These are phyloP conservation scores for Silene uniflora DNA, from an alignment of 148 eudicot genomes.

Conservation along the genomic window DNA sequence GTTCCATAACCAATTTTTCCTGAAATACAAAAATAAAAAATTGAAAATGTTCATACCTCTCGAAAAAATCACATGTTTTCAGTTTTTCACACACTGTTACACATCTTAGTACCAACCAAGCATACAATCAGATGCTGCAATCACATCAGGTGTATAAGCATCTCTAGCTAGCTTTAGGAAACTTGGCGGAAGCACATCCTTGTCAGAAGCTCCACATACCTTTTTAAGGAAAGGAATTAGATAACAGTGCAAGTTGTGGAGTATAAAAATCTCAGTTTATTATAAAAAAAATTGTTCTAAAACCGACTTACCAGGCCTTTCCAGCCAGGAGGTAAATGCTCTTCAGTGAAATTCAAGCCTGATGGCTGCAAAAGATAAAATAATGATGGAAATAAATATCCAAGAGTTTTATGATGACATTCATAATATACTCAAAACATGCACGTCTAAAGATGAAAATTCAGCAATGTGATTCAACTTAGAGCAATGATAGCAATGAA, in stretches of 20 bases:
- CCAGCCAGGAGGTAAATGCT: conserved; percentile 89
- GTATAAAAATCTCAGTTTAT: neutral
- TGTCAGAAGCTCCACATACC: conserved; percentile 95
- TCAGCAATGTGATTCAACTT: neutral
- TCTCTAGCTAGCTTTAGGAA: conserved; percentile 87
- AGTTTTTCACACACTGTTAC: neutral
- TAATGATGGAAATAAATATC: neutral
- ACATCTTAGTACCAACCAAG: conserved; percentile 65
- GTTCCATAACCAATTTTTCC: conserved; percentile 99
- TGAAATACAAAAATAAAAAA: conserved; percentile 30
- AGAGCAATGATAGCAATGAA: neutral
- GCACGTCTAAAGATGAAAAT: conserved; percentile 5
- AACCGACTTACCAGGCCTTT: conserved; percentile 61
- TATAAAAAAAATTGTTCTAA: conserved; percentile 1
- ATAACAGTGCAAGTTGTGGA: neutral
- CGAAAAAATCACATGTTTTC: neutral
- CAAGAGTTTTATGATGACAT: neutral
- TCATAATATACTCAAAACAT: neutral
- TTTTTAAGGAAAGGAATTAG: conserved; percentile 14
- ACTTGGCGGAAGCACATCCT: conserved; percentile 69
- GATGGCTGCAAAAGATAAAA: conserved; percentile 67
- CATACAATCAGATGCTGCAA: conserved; percentile 99
- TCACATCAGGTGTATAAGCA: conserved; percentile 88
- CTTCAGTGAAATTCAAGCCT: conserved; percentile 84
- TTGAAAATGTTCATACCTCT: conserved; percentile 10